Percentiles rank a stretch among this genome's conserved stretches.
These are phyloP conservation scores for Paxillus involutus DNA, from an alignment of 768 basidiomycete species.

Conservation along the genomic window DNA sequence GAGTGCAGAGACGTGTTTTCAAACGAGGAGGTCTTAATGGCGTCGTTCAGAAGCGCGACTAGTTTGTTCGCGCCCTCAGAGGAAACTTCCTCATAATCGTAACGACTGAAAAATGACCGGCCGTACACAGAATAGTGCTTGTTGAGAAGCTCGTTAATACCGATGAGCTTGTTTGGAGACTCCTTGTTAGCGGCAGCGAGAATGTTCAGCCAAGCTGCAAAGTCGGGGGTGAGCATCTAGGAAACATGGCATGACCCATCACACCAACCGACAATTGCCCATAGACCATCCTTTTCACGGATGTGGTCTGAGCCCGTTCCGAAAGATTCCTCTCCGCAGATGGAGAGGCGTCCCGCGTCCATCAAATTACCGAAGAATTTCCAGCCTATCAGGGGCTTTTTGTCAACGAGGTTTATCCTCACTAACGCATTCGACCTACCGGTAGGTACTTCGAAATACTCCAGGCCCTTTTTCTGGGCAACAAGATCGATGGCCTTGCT, in stretches of 20 bases:
- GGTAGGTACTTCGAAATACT: conserved; percentile 96
- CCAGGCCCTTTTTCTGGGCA: conserved; percentile 88
- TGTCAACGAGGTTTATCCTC: background rate
- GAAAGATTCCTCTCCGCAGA: conserved; percentile 99
- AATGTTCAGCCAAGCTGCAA: conserved; percentile 93
- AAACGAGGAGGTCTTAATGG: conserved; percentile 68
- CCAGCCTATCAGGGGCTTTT: conserved; percentile 62
- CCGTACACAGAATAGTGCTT: conserved; percentile 92
- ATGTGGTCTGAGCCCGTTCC: conserved; percentile 99
- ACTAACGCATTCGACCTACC: conserved; percentile 44
- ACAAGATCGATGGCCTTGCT: conserved; percentile 96
- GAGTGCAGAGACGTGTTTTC: conserved; percentile 67
- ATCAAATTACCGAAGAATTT: conserved; percentile 99
- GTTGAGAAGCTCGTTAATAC: conserved; percentile 89
- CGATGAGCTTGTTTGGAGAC: conserved; percentile 72
- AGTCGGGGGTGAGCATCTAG: conserved; percentile 1
- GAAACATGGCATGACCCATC: conserved; percentile 2
- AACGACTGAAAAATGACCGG: conserved; percentile 97
- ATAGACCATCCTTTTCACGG: conserved; percentile 98
- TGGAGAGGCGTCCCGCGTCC: conserved; percentile 97
- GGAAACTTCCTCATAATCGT: conserved; percentile 98
- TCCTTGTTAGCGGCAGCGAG: conserved; percentile 83
- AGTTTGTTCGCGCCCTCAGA: conserved; percentile 88
- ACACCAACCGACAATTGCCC: conserved; percentile 88
- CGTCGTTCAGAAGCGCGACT: conserved; percentile 73